Conservation (phyloP, 352 stramenopile genomes). For the Achlya hypogyna region DNA sequence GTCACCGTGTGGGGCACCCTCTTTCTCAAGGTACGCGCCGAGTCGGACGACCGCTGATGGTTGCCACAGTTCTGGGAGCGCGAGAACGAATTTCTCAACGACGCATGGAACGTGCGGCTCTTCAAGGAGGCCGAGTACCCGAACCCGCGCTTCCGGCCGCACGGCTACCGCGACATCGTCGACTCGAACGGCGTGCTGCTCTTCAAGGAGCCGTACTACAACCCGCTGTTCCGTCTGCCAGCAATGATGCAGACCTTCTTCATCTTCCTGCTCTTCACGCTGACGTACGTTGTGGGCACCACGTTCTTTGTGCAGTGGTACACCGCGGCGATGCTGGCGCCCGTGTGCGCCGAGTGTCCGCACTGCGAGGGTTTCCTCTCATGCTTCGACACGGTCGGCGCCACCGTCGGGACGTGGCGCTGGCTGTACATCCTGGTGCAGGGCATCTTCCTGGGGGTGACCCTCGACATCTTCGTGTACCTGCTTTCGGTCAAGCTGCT, state of each 20-base stretch:
- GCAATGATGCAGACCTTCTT: constrained; percentile 74
- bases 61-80: constrained; percentile 34
- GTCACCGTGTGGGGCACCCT: constrained; percentile 67
- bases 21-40: constrained; percentile 47
- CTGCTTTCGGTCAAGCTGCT: constrained; percentile 77
- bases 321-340: constrained; percentile 78
- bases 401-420: constrained; percentile 55
- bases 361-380: constrained; percentile 66
- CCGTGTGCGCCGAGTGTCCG: constrained; percentile 62
- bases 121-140: constrained; percentile 84
- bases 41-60: no score
- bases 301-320: constrained; percentile 85
- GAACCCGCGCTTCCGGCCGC: constrained; percentile 64
- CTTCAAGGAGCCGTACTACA: constrained; percentile 80
- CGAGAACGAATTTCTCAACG: constrained; percentile 73
- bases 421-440: constrained; percentile 82
- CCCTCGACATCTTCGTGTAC: constrained; percentile 78
- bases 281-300: constrained; percentile 65
- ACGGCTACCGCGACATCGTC: constrained; percentile 66
- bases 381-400: constrained; percentile 70
- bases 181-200: constrained; percentile 59
- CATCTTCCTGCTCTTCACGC: constrained; percentile 71
- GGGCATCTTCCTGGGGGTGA: constrained; percentile 72
- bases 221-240: constrained; percentile 60
- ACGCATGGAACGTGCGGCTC: constrained; percentile 71